Evolutionary conservation across 805 yeast genomes (phyloP).

Genomic region (Saccharomycopsis malanga): DNA sequence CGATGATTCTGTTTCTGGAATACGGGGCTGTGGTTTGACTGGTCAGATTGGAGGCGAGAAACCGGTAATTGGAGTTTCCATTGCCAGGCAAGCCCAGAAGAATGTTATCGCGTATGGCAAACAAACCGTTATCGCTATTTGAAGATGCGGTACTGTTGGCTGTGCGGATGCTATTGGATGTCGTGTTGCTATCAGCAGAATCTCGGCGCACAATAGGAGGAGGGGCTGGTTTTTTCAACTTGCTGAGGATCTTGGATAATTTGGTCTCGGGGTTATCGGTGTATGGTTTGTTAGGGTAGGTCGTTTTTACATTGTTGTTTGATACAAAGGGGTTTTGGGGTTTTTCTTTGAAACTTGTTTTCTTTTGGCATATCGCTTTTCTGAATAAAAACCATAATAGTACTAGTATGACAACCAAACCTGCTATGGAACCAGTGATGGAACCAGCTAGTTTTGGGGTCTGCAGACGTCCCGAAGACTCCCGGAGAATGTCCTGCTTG

Average conservation of each 20-base stretch:
- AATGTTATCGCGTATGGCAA: conserved; percentile 19
- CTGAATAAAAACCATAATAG: conserved; percentile 1
- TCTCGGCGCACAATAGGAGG: neutral
- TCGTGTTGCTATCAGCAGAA: neutral
- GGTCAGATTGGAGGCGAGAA: no score
- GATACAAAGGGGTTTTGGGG: neutral
- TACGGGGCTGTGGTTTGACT: no score
- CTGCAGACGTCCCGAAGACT: neutral
- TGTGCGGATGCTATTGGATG: neutral
- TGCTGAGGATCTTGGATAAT: neutral
- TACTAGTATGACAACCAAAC: conserved; percentile 4
- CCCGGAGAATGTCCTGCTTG: conserved; percentile 4
- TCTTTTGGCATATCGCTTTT: conserved; percentile 1
- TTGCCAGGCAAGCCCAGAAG: conserved; percentile 5
- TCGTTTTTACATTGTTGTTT: neutral
- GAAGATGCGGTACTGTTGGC: conserved; percentile 1
- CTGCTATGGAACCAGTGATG: conserved; percentile 16
- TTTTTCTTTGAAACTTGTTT: neutral
- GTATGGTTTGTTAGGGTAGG: neutral
- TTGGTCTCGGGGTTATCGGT: neutral
- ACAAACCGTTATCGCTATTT: conserved; percentile 19
- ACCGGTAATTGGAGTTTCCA: neutral
- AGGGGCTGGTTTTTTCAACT: neutral
- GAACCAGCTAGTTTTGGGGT: conserved; percentile 16
- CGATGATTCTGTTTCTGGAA: conserved; percentile 18